Conservation (phyloP, 2,329 filamentous ascomycete genomes). For the Whalleya microplaca region DNA sequence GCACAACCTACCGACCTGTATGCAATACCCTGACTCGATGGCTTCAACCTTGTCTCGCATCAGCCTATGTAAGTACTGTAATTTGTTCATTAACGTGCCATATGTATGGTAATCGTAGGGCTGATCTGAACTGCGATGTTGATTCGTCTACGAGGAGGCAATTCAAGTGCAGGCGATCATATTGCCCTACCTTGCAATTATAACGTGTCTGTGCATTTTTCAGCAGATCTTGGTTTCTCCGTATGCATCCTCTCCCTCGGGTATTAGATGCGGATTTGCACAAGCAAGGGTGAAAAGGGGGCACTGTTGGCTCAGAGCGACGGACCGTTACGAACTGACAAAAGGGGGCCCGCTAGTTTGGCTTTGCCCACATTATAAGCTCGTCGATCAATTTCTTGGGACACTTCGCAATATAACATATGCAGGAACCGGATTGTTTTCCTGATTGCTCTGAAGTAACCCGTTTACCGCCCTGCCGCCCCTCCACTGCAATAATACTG, state of each 20-base stretch:
- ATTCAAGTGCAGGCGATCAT: background rate
- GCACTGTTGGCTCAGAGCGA: too few relatives aligned
- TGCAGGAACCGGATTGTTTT: background rate
- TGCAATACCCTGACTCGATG: background rate
- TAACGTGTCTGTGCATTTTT: conserved; percentile 7
- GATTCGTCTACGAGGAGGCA: background rate
- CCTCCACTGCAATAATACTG: background rate
- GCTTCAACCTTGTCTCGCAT: background rate
- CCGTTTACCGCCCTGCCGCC: background rate
- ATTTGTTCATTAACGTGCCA: conserved; percentile 20
- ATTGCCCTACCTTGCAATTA: conserved; percentile 5
- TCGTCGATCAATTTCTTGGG: conserved; percentile 9
- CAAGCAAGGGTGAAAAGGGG: too few relatives aligned
- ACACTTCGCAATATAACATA: background rate
- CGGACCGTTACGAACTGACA: too few relatives aligned
- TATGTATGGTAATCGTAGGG: conserved; percentile 21
- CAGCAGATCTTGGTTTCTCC: conserved; percentile 19
- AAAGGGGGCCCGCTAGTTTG: background rate
- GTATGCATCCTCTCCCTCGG: conserved; percentile 19
- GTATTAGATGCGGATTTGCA: conserved; percentile 8
- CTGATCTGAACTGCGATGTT: conserved; percentile 28
- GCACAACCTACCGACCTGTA: background rate
- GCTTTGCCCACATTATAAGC: conserved; percentile 8
- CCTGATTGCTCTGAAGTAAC: background rate
- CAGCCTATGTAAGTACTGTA: conserved; percentile 1